phyloP scores from a whole-genome alignment of 208 protist genomes.

The Lotmaria passim region DNA sequence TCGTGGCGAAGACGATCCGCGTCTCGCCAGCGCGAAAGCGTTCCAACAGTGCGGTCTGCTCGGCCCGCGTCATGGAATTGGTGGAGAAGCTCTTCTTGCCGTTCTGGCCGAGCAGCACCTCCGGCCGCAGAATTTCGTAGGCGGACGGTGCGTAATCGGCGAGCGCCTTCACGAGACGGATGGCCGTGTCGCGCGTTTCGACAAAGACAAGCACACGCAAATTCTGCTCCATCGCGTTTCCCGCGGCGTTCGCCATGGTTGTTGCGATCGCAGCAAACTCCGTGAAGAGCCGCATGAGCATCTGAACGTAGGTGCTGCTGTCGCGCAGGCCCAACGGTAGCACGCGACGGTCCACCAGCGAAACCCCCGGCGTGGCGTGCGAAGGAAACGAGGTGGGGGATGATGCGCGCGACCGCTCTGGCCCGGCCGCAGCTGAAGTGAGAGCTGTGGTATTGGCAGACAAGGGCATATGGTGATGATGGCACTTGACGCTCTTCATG shows the following conservation, averaged over 20 bases:
- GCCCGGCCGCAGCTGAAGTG: no score
- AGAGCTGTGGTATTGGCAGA: neutral
- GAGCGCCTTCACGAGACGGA: conserved; percentile 1
- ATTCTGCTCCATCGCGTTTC: neutral
- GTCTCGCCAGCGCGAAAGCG: conserved; percentile 41
- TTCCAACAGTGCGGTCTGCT: conserved; percentile 44
- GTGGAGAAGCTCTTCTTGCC: neutral
- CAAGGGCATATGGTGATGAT: neutral
- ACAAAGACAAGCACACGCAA: conserved; percentile 22
- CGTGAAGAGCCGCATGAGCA: conserved; percentile 18
- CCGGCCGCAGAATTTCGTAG: conserved; percentile 4
- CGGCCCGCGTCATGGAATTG: conserved; percentile 47
- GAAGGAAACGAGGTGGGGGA: neutral
- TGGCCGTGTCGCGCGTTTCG: conserved; percentile 7
- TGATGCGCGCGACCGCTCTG: no score
- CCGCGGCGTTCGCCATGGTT: neutral
- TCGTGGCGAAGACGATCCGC: conserved; percentile 77
- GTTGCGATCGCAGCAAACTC: conserved; percentile 6
- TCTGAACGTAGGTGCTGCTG: conserved; percentile 3
- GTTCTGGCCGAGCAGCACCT: conserved; percentile 19
- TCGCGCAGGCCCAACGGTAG: neutral
- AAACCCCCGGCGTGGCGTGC: neutral
- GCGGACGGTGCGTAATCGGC: neutral
- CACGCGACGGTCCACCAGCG: neutral
- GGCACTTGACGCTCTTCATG: neutral